Percentiles rank a stretch among this genome's conserved stretches.
Conservation (phyloP, 1,139 yeast genomes). For the Yamadazyma dendronema region DNA sequence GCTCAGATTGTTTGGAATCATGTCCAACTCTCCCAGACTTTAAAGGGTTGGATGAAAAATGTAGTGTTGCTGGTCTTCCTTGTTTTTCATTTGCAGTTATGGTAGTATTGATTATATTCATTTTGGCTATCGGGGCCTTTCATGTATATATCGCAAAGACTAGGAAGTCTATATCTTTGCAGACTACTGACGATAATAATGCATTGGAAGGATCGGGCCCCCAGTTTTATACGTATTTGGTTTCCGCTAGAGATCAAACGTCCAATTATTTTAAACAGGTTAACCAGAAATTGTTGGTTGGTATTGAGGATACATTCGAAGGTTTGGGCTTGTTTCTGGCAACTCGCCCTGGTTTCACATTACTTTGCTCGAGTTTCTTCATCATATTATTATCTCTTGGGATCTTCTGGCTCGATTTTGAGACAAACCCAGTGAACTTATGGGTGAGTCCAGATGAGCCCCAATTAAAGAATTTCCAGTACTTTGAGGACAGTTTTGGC, state of each 20-base stretch:
- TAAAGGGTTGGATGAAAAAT: constrained; percentile 30
- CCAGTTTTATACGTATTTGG: constrained; percentile 13
- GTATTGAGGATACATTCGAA: constrained; percentile 36
- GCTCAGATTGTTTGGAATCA: constrained; percentile 80
- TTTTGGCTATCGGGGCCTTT: constrained; percentile 37
- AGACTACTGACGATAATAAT: constrained; percentile 17
- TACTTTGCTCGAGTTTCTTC: constrained; percentile 43
- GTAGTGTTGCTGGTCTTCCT: constrained; percentile 63
- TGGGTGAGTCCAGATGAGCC: constrained; percentile 90
- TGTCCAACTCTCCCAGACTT: constrained; percentile 68
- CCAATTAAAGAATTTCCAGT: constrained; percentile 65
- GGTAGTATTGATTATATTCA: constrained; percentile 43
- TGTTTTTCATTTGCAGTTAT: constrained; percentile 71
- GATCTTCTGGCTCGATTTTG: constrained; percentile 54
- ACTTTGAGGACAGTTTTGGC: constrained; percentile 79
- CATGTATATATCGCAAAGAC: constrained; percentile 30
- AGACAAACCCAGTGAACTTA: constrained; percentile 73
- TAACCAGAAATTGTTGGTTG: constrained; percentile 15
- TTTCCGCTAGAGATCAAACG: constrained; percentile 11
- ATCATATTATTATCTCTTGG: constrained; percentile 54
- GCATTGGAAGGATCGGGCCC: constrained; percentile 21
- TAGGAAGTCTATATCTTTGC: constrained; percentile 9
- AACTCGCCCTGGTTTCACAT: constrained; percentile 53
- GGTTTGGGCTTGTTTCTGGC: constrained; percentile 56
- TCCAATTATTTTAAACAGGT: constrained; percentile 5